Evolutionary conservation across 305 asterid species (phyloP), one percentile per base, ranked within the genome.

Genomic region (Fraxinus floribunda): DNA sequence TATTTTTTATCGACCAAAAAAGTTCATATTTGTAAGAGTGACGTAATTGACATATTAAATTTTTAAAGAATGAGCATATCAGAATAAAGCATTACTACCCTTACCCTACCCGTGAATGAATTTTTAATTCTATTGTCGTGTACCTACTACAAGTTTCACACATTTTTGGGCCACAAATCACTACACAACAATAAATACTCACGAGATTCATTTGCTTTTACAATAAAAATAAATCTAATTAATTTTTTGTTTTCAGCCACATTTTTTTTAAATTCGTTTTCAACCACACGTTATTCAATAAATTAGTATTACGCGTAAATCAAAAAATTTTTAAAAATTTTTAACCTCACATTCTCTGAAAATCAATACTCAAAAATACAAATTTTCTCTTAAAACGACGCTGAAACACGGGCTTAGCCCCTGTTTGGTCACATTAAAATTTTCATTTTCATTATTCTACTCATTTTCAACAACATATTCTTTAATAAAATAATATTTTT

Each of bases 141-240:
- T 78, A 79, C 73, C 85, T 24, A 46, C 83, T 49, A 76, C 38
- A 81, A 30, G 70, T 15, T 70, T 78, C 73, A 24, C 2, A 62
- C 79, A 83, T 86, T 75, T 79, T 71, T 87, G 83, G 83, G 89
- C 87, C 90, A 89, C 92, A 89, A 81, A 81, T 73, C 77, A 83
- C 93, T 89, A 89, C 87, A 57, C 86, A 88, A 92, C 94, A 92
- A 90, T 34, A 38, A 34, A 83, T 86, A 84, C 84, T 92, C 97
- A 91, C 94, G 97, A 83, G 97, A 85, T 55, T 71, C 78, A 30
- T 80, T 64, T 75, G 66, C 66, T 73, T 86, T 87, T 79, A 77
- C 87, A 73, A 11, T 24, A 7, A 64, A 66, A 64, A 75, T 75
- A 26, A 76, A 60, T 36, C 35, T 29, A 49, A 60, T 80, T 78